Base-by-base conservation (phyloP, 164 flowering plant genomes). In the Dillenia suffruticosa region DNA sequence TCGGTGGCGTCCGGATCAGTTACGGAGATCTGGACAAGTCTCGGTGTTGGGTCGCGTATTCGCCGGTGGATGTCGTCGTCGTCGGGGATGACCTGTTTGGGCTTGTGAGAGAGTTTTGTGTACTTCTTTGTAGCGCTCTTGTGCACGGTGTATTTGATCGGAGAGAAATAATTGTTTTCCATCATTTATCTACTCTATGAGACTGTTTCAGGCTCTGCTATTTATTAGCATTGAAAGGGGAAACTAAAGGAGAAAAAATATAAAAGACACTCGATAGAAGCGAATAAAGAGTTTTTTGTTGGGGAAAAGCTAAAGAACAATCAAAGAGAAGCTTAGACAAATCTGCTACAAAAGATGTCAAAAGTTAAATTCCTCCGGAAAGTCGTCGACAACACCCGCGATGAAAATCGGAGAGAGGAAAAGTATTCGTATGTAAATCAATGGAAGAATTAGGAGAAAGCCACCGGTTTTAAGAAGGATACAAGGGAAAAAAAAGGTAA, bases 1-100 rank as follows among this genome's bases (percentile, higher is more conserved):
- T 92, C 98, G 0, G 98, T 92, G 0, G 98, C 98, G 58, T 92
- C 81, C 0, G 79, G 79, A 68, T 92, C 98, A 8, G 92, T 84
- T 1, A 88, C 75, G 0, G 84, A 76, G 12, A 92, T 70, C 32
- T 92, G 72, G 0, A 92, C 82, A 8, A 78, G 60, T 54, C 70
- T 78, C 12, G 80, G 79, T 10, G 51, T 22, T 46, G 51, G 15
- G 14, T 1, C 47, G 9, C 17, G 51, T 12, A 19, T 19, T 19
- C 22, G 22, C 22, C 22, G 22, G 22, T 19, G 22, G 22, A 19
- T 19, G 22, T 19, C 22, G 22, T 19, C 22, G 22, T 19, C 22
- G 22, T 4, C 40, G 40, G 40, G 6, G 40, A 5, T 32, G 40
- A 6, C 40, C 40, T 58, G 63, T 54, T 19, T 59, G n/a, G 67